Evolutionary conservation across 352 stramenopile species (phyloP).

Genomic region (Globisporangium paroecandrum): DNA sequence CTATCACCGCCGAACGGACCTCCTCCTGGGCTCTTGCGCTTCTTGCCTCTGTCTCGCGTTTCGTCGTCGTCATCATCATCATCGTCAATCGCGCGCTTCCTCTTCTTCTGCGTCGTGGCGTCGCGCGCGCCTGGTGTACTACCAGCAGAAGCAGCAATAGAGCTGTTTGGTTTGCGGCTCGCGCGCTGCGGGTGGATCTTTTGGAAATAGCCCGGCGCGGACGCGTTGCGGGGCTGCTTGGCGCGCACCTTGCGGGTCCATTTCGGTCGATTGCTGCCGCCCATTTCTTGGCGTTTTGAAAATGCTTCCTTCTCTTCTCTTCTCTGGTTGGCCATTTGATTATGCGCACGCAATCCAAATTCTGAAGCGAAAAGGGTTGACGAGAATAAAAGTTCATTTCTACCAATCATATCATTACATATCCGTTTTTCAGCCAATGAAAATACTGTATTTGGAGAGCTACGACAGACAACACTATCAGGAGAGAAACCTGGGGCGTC

Average conservation of each 20-base stretch:
- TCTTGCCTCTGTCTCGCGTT: not conserved
- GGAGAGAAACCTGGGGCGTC: not conserved
- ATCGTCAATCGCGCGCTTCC: constrained; percentile 4
- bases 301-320: not conserved
- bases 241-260: constrained; percentile 11
- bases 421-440: not conserved
- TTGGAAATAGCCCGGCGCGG: constrained; percentile 2
- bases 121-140: not conserved
- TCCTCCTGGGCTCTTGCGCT: constrained; percentile 4
- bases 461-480: not conserved
- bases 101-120: constrained; percentile 8
- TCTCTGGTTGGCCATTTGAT: not conserved
- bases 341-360: not conserved
- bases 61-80: constrained; percentile 6
- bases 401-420: not conserved
- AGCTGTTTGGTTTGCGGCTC: not conserved
- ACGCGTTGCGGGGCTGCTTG: constrained; percentile 10
- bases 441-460: not conserved
- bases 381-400: not conserved
- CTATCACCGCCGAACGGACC: not conserved
- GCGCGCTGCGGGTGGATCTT: constrained; percentile 13
- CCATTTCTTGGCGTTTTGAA: constrained; percentile 5
- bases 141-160: not conserved
- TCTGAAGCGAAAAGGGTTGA: not conserved
- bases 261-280: constrained; percentile 5